phyloP scores from a whole-genome alignment of 257 asterid genomes.

The Solanum lignicaule region DNA sequence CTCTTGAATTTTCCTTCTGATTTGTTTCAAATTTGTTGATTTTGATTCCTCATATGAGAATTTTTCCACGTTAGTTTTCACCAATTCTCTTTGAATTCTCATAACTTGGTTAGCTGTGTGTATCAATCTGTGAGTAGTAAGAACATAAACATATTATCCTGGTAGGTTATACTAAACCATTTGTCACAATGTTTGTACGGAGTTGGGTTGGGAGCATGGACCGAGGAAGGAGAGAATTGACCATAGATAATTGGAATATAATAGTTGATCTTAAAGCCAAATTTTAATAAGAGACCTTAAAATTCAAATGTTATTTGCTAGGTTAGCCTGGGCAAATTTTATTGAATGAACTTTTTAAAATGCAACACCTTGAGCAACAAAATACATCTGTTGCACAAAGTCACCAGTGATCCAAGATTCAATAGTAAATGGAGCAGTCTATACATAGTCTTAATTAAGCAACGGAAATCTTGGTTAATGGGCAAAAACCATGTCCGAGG shows the following conservation, averaged over 20 bases:
- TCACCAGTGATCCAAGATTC: background rate
- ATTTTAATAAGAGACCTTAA: background rate
- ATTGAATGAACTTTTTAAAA: background rate
- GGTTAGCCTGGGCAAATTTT: background rate
- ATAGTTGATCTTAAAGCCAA: background rate
- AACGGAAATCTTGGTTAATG: constrained; percentile 3
- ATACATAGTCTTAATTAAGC: background rate
- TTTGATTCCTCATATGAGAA: background rate
- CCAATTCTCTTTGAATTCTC: too few relatives aligned
- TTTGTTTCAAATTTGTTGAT: background rate
- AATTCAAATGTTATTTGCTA: background rate
- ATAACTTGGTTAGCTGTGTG: too few relatives aligned
- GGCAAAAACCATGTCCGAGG: constrained; percentile 62
- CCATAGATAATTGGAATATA: background rate
- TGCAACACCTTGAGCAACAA: background rate
- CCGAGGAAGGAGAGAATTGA: too few relatives aligned
- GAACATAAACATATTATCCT: too few relatives aligned
- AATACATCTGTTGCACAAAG: background rate
- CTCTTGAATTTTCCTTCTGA: too few relatives aligned
- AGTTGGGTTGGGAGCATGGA: background rate
- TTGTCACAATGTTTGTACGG: background rate
- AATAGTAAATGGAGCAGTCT: background rate
- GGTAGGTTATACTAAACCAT: too few relatives aligned
- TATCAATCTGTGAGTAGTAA: too few relatives aligned
- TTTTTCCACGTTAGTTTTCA: too few relatives aligned